phyloP scores from a whole-genome alignment of 1,284 basidiomycete species.

The Ustilago hordei region DNA sequence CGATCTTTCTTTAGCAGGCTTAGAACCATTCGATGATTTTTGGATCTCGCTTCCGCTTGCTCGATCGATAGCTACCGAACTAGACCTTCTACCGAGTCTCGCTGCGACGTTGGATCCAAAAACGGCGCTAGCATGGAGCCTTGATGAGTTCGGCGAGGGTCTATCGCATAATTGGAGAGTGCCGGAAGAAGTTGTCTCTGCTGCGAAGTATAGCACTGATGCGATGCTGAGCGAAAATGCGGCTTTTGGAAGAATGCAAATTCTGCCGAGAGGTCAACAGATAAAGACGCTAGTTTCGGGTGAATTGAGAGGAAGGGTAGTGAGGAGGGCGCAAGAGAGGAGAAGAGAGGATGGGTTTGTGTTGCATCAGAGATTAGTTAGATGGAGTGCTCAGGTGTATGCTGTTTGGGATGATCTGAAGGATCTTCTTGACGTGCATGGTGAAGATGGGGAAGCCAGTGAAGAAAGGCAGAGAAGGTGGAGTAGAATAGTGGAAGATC shows the following conservation, averaged over 20 bases:
- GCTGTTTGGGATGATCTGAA: constrained; percentile 1
- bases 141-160: constrained; percentile 27
- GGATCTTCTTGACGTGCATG: not conserved
- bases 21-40: constrained; percentile 51
- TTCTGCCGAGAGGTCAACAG: constrained; percentile 32
- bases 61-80: constrained; percentile 7
- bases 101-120: constrained; percentile 20
- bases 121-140: constrained; percentile 27
- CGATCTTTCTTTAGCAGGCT: constrained; percentile 30
- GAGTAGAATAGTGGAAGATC: constrained; percentile 7
- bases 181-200: constrained; percentile 17
- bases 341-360: not conserved
- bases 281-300: constrained; percentile 32
- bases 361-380: constrained; percentile 23
- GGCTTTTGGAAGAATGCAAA: not conserved
- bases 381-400: constrained; percentile 19
- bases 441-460: not conserved
- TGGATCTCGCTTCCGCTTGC: constrained; percentile 40
- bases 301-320: constrained; percentile 10
- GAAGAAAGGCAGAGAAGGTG: not conserved
- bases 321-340: not conserved
- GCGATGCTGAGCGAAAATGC: constrained; percentile 17
- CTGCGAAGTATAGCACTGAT: constrained; percentile 31
- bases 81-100: constrained; percentile 8
- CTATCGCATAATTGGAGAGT: constrained; percentile 47